Base-by-base conservation (phyloP, 2,329 filamentous ascomycete species). In the Fonsecaea monophora region DNA sequence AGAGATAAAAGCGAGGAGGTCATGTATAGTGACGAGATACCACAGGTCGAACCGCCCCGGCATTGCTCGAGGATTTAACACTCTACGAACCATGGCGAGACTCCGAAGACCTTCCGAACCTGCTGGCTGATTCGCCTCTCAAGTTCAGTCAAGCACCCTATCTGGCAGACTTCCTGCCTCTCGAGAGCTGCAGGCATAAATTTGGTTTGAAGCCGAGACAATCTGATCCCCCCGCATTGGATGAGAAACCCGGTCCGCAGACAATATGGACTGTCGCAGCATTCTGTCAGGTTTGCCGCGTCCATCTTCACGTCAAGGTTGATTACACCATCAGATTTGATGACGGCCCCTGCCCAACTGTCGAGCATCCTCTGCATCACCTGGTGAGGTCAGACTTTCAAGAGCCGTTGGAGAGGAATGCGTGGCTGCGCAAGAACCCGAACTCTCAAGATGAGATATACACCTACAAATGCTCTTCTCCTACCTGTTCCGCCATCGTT, bases 231-330 rank as follows among this genome's bases (percentile, higher is more conserved):
- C 81, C 83, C 5, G 74, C 75, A 10, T 75, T 79, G 53, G 78
- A 78, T 18, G 75, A 78, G 59, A 75, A 74, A 66, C 77, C 77
- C 54, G 73, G 64, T 18, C 75, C 78, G 10, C 82, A 83, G 64
- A 82, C 82, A 2, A 74, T 81, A 55, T 87, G 85, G 74, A 86
- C 83, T 70, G 80, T 89, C 34, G 84, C 88, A 15, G 82, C 87
- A 3, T 83, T 87, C 70, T 92, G 89, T 76, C 78, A 81, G 64
- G 81, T 80, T 66, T 92, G 89, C 74, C 84, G 86, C 60, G 82
- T 83, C 73, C 89, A 91, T 76, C 78, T 90, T 53, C 83, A 87
- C 70, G 74, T 91, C 25, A 78, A 79, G 10, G 81, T 89, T 38
- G 82, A 84, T 66, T 86, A 85, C 70, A 79, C 78, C 12, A 75